A percentile compares a stretch with the other conserved stretches of the same genome.
These are phyloP conservation scores for Candolleomyces efflorescens DNA, from an alignment of 768 basidiomycete species.

Conservation along the genomic window DNA sequence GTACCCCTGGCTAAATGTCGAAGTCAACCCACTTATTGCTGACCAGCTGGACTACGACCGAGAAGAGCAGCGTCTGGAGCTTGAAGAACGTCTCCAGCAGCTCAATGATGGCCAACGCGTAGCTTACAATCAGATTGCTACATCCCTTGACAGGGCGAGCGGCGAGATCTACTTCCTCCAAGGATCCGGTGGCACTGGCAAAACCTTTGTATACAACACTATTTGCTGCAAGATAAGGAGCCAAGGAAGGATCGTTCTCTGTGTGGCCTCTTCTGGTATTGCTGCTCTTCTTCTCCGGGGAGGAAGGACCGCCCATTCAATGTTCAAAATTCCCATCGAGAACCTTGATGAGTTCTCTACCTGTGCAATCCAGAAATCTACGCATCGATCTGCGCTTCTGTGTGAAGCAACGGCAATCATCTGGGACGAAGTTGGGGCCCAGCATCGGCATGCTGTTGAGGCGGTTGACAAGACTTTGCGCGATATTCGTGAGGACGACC, in stretches of 20 bases:
- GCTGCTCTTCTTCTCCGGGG: slow-evolving; percentile 34
- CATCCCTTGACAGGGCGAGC: slow-evolving; percentile 15
- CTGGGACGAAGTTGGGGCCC: slow-evolving; percentile 40
- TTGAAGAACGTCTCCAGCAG: neutral
- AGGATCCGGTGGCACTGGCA: slow-evolving; percentile 40
- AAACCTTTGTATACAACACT: slow-evolving; percentile 39
- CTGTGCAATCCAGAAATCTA: neutral
- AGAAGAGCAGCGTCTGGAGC: neutral
- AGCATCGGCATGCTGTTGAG: slow-evolving; percentile 32
- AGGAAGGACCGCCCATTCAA: slow-evolving; percentile 44
- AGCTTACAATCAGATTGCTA: slow-evolving; percentile 24
- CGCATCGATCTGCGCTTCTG: neutral
- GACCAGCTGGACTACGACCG: slow-evolving; percentile 28
- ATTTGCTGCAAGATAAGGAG: slow-evolving; percentile 24
- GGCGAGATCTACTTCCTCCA: slow-evolving; percentile 33
- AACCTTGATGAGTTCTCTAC: slow-evolving; percentile 3
- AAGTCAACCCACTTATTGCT: slow-evolving; percentile 23
- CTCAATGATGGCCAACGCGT: slow-evolving; percentile 24
- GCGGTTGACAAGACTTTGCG: slow-evolving; percentile 34
- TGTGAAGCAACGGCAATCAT: slow-evolving; percentile 25
- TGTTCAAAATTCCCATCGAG: slow-evolving; percentile 44
- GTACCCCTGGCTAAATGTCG: slow-evolving; percentile 19
- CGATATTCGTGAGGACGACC: slow-evolving; percentile 22
- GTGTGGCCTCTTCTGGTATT: slow-evolving; percentile 50
- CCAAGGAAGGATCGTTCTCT: slow-evolving; percentile 32